These are phyloP conservation scores for Trichoderma parareesei DNA, from an alignment of 495 filamentous ascomycete genomes.

Conservation along the genomic window DNA sequence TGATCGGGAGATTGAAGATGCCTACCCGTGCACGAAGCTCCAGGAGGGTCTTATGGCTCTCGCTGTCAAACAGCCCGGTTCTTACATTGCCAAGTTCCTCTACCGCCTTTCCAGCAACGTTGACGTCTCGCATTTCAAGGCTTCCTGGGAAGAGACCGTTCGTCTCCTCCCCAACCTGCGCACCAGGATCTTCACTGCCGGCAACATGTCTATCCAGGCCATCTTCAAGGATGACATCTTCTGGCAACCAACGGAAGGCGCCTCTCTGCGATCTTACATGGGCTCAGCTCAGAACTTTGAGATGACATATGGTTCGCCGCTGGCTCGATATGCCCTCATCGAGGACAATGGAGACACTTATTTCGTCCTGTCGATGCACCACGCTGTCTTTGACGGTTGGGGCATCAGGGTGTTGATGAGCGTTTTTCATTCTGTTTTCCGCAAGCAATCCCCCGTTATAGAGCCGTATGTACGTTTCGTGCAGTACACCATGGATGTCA, in stretches of 20 bases:
- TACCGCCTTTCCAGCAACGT: background rate
- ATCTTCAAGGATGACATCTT: background rate
- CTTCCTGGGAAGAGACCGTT: slow-evolving; percentile 4
- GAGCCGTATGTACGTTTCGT: slow-evolving; percentile 7
- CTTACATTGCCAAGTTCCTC: slow-evolving; percentile 7
- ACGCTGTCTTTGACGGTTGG: slow-evolving; percentile 10
- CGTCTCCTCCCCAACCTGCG: background rate
- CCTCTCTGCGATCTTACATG: background rate
- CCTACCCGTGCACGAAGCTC: background rate
- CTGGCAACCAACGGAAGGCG: background rate
- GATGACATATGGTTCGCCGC: slow-evolving; percentile 12
- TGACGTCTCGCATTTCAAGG: slow-evolving; percentile 5
- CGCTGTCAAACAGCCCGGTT: slow-evolving; percentile 16
- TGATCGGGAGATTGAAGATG: background rate
- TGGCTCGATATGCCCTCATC: slow-evolving; percentile 22
- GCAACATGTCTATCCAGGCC: background rate
- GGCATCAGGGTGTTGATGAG: background rate
- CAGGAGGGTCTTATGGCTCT: slow-evolving; percentile 33
- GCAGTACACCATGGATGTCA: background rate
- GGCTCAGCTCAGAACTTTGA: background rate
- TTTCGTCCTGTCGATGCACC: slow-evolving; percentile 43
- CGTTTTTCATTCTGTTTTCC: slow-evolving; percentile 11
- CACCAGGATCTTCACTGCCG: background rate
- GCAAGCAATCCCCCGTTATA: background rate
- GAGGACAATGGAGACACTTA: slow-evolving; percentile 13